phyloP scores from a whole-genome alignment of 805 yeast species.

The Myxozyma mucilagina region DNA sequence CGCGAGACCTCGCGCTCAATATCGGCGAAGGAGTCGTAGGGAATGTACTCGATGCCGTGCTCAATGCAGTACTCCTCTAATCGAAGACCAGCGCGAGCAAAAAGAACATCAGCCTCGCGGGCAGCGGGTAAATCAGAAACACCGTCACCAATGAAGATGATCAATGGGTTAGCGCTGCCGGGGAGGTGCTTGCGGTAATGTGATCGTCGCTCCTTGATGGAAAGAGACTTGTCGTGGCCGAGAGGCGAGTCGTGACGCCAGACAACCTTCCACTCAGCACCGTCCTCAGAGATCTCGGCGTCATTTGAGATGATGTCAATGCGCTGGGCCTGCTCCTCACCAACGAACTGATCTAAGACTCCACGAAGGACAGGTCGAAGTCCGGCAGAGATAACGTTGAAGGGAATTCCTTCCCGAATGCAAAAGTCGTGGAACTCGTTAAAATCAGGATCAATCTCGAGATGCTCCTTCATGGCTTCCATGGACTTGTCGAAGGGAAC shows the following conservation, averaged over 20 bases:
- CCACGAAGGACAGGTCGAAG: conserved; percentile 46
- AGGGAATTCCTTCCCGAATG: conserved; percentile 43
- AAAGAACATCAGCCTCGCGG: conserved; percentile 46
- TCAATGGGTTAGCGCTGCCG: conserved; percentile 42
- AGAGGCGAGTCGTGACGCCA: conserved; percentile 48
- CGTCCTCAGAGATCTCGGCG: conserved; percentile 43
- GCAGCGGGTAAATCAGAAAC: conserved; percentile 52
- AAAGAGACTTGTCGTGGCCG: conserved; percentile 49
- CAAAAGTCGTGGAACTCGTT: conserved; percentile 43
- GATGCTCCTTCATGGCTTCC: conserved; percentile 40
- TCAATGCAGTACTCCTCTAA: conserved; percentile 46
- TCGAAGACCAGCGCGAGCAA: conserved; percentile 47
- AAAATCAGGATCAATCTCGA: conserved; percentile 46
- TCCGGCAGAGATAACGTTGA: conserved; percentile 49
- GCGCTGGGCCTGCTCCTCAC: conserved; percentile 38
- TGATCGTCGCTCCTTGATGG: conserved; percentile 43
- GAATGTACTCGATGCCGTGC: conserved; percentile 45
- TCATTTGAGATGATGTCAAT: conserved; percentile 47
- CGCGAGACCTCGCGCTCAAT: conserved; percentile 40
- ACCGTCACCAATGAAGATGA: conserved; percentile 59
- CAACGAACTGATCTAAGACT: conserved; percentile 46
- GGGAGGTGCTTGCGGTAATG: conserved; percentile 31
- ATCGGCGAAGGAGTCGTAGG: conserved; percentile 46
- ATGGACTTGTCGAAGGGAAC: conserved; percentile 45
- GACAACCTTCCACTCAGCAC: conserved; percentile 43